Evolutionary conservation across 2,329 filamentous ascomycete genomes (phyloP).

Genomic region (Didymella pomorum): DNA sequence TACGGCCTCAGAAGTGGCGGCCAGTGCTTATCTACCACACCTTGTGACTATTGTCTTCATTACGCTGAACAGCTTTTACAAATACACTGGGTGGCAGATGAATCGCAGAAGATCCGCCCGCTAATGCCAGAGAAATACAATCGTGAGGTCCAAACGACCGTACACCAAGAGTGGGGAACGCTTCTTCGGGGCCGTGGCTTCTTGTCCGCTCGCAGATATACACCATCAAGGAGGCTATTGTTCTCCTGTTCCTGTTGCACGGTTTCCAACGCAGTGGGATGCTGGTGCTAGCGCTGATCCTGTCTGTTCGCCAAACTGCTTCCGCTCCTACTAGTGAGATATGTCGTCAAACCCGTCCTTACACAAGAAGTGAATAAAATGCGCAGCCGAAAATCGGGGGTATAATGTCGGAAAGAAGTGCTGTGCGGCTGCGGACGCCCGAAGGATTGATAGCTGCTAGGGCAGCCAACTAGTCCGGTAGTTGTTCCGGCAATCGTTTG

Average conservation of each 20-base stretch:
- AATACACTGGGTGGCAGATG: slow-evolving; percentile 4
- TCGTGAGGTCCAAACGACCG: slow-evolving; percentile 3
- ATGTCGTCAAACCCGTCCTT: slow-evolving; percentile 36
- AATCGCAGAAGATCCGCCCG: slow-evolving; percentile 11
- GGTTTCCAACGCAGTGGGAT: not conserved
- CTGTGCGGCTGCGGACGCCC: slow-evolving; percentile 3
- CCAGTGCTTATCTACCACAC: not conserved
- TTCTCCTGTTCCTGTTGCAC: not conserved
- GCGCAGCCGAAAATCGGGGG: slow-evolving; percentile 33
- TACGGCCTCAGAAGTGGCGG: not conserved
- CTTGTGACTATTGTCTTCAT: slow-evolving; percentile 4
- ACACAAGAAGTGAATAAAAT: slow-evolving; percentile 33
- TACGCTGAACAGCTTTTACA: slow-evolving; percentile 14
- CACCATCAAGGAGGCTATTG: not conserved
- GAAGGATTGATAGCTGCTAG: slow-evolving; percentile 7
- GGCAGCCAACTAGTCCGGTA: not conserved
- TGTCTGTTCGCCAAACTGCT: slow-evolving; percentile 14
- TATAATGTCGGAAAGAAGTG: slow-evolving; percentile 37
- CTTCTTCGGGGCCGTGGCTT: slow-evolving; percentile 1
- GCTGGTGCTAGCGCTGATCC: slow-evolving; percentile 3
- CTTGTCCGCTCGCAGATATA: slow-evolving; percentile 22
- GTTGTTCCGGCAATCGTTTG: not conserved
- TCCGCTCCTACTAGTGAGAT: slow-evolving; percentile 20
- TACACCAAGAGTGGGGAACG: slow-evolving; percentile 12
- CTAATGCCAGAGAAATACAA: slow-evolving; percentile 24